Conservation (phyloP, 1,284 basidiomycete genomes). For the Ustilago xerochloae region DNA sequence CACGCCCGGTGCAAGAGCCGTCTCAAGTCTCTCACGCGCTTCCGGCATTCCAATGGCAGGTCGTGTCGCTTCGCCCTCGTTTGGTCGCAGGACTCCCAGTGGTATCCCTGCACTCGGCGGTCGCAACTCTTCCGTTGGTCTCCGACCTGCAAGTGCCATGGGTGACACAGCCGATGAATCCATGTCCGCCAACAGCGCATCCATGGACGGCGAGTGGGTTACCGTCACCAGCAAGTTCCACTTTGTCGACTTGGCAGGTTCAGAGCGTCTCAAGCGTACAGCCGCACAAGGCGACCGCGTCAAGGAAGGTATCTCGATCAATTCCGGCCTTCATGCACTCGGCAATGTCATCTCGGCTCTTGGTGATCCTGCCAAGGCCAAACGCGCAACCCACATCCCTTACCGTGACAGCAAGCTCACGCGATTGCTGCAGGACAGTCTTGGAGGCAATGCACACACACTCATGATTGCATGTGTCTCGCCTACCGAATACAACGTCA, state of each 20-base stretch:
- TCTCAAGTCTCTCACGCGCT: conserved; percentile 36
- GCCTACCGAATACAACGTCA: conserved; percentile 92
- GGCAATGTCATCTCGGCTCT: conserved; percentile 98
- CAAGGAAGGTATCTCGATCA: conserved; percentile 87
- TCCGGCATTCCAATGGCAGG: conserved; percentile 43
- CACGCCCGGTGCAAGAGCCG: conserved; percentile 20
- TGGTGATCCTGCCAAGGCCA: conserved; percentile 82
- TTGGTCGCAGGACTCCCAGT: conserved; percentile 39
- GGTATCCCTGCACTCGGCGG: conserved; percentile 38
- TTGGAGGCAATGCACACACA: conserved; percentile 97
- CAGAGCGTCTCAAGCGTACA: conserved; percentile 77
- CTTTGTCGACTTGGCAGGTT: conserved; percentile 96
- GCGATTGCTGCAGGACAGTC: conserved; percentile 89
- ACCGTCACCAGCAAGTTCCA: conserved; percentile 96
- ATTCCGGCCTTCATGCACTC: conserved; percentile 92
- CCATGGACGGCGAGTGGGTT: conserved; percentile 71
- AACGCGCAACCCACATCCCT: conserved; percentile 78
- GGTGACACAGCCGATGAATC: conserved; percentile 28
- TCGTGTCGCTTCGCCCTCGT: conserved; percentile 40
- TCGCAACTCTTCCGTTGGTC: conserved; percentile 28
- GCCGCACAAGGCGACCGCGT: conserved; percentile 84
- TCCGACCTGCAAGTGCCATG: conserved; percentile 45
- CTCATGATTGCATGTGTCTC: conserved; percentile 99
- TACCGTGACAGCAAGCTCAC: conserved; percentile 98
- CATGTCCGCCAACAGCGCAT: conserved; percentile 1